Base-by-base conservation (phyloP, 352 stramenopile species). In the Globisporangium perplexum region DNA sequence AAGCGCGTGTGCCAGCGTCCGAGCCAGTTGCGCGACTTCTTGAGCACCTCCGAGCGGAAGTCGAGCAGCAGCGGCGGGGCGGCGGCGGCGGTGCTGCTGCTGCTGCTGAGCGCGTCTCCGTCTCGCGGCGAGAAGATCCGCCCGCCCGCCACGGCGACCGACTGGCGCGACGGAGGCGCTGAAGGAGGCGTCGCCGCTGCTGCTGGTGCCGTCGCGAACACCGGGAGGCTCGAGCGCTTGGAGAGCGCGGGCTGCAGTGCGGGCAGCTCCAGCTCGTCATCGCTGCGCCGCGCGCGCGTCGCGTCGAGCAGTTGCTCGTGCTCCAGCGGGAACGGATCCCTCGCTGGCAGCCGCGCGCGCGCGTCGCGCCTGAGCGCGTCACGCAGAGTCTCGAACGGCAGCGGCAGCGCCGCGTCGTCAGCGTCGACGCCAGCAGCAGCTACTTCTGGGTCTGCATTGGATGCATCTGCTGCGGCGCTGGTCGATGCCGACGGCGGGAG, bases 11-110 rank as follows among this genome's bases (percentile, higher is more conserved):
- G 70, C 76, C 79, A 85, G 3, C 78, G 65, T 22, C 72, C 74
- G 26, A 88, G 62, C 78, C 78, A 90, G 53, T 73, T 80, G 22
- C 81, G 71, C 33, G 70, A 84, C 31, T 86, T 88, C 59, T 88
- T 86, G 28, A 77, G 38, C 26, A 90, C 72, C 18, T 90, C 70
- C 0, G 62, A 49, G 14, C 69, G 57, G 44, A 83, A 86, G 20
- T 83, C 72, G 6, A 50, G 46, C 41, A 83, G 55, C 24, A 86
- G 45, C 0, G 66, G 55, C 1, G 62, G 56, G n/a, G 22, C 20
- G 10, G 28, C n/a, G 12, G 26, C 36, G 14, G n/a, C 10, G 43
- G 18, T 58, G 30, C 67, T 50, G 31, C 42, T 53, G 8, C 17
- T 52, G 41, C 44, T 63, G 18, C 48, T 65, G 20, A 11, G 15